These are phyloP conservation scores for Ogataea glucozyma DNA, from an alignment of 805 yeast genomes.

Conservation along the genomic window DNA sequence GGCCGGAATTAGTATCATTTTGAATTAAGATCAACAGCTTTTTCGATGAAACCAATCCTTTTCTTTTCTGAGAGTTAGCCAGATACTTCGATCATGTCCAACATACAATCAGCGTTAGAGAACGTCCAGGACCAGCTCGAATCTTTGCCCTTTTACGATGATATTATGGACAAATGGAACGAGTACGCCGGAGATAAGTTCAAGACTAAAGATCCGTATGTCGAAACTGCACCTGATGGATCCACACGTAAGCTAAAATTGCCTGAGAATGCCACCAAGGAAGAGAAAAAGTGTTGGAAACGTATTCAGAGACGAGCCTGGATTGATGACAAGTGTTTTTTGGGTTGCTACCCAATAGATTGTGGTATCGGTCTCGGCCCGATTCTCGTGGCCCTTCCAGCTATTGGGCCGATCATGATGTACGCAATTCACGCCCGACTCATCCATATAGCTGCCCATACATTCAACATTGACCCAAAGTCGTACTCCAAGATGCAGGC, in stretches of 20 bases:
- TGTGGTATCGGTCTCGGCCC: slow-evolving; percentile 83
- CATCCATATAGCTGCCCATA: slow-evolving; percentile 57
- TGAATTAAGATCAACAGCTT: too few relatives aligned
- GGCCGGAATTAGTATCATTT: neutral
- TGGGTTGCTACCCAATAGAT: slow-evolving; percentile 75
- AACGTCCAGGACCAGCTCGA: slow-evolving; percentile 37
- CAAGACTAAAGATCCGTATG: slow-evolving; percentile 66
- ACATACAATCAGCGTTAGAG: slow-evolving; percentile 16
- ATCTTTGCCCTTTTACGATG: slow-evolving; percentile 58
- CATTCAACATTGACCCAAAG: slow-evolving; percentile 56
- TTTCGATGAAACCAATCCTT: too few relatives aligned
- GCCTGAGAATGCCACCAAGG: slow-evolving; percentile 56
- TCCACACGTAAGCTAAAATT: slow-evolving; percentile 56
- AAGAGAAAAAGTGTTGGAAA: slow-evolving; percentile 72
- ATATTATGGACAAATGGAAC: slow-evolving; percentile 58
- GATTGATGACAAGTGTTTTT: slow-evolving; percentile 80
- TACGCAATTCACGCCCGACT: slow-evolving; percentile 75
- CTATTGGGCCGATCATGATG: slow-evolving; percentile 82
- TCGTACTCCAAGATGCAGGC: slow-evolving; percentile 71
- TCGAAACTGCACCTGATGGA: slow-evolving; percentile 51
- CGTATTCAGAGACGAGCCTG: slow-evolving; percentile 76
- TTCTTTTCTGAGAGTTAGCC: too few relatives aligned
- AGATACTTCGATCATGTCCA: slow-evolving; percentile 9
- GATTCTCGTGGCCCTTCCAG: slow-evolving; percentile 64
- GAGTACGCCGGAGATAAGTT: slow-evolving; percentile 67